Evolutionary conservation across 352 stramenopile species (phyloP).

Genomic region (Phytophthora agathidicida): DNA sequence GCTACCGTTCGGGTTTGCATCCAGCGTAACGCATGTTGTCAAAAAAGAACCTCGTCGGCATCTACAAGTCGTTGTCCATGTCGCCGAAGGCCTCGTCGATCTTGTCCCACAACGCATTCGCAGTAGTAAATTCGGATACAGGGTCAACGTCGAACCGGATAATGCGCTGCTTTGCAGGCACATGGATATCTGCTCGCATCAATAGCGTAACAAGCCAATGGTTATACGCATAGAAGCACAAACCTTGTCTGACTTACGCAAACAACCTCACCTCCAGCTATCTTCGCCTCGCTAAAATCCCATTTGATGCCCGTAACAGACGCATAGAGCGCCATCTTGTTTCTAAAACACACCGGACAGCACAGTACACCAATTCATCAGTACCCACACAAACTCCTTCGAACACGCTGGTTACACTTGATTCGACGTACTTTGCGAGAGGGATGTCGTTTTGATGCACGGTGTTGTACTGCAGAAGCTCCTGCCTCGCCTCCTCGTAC

Average conservation of each 20-base stretch:
- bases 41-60: no score
- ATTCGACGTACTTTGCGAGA: conserved; percentile 57
- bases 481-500: conserved; percentile 68
- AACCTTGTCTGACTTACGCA: no score
- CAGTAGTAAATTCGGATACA: conserved; percentile 56
- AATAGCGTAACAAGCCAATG: background rate
- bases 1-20: no score
- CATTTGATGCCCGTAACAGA: conserved; percentile 82
- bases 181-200: conserved; percentile 59
- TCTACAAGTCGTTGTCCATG: conserved; percentile 55
- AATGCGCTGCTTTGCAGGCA: conserved; percentile 59
- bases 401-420: no score
- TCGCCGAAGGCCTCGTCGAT: conserved; percentile 75
- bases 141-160: conserved; percentile 64
- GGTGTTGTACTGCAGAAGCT: conserved; percentile 62
- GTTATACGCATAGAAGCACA: no score
- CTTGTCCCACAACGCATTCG: conserved; percentile 71
- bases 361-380: background rate
- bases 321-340: conserved; percentile 81
- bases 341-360: conserved; percentile 35
- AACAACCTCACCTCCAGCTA: conserved; percentile 46
- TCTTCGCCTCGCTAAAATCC: conserved; percentile 59
- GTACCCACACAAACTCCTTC: no score
- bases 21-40: no score
- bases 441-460: conserved; percentile 76